Evolutionary conservation across 202 grass and related monocot genomes (phyloP), one percentile per base, ranked within the genome.

Genomic region (Tripidium arundinaceum): DNA sequence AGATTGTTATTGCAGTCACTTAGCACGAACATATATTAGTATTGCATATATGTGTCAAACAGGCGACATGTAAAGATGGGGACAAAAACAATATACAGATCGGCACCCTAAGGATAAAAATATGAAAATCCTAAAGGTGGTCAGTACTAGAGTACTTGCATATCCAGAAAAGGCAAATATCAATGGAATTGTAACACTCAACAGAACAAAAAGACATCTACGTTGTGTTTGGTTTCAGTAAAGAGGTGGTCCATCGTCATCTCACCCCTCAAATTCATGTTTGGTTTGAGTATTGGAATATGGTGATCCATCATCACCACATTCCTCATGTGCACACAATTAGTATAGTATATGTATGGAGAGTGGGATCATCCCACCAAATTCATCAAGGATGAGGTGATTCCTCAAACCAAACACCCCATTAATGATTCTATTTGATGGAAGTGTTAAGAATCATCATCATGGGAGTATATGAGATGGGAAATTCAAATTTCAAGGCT

Each of bases 1-100:
- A 70, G 41, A 76, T 60, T 79, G 24, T 67, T 76, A 83, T 77
- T 33, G 38, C 34, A 84, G 54, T 70, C n/a, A 38, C 63, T 87
- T 65, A 59, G 62, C 58, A 84, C 31, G 45, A 87, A 29, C 11
- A 34, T 24, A 11, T 80, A 31, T 58, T 71, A 83, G 28, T 26
- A 75, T 72, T 61, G 65, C 38, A 78, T 9, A 72, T 40, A 9
- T 74, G 49, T 62, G 27, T 18, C 40, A 84, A 84, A 73, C 45
- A 18, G 19, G 29, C 25, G 18, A 75, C 27, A 85, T 19, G 79
- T 81, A 39, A 40, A 64, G 78, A 7, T 59, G 11, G 21, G n/a
- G 43, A 39, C 12, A 18, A 29, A 18, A 29, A 83, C 1, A 24
- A 41, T 58, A 28, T 45, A 73, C 5, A 87, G 61, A 72, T 52